These are phyloP conservation scores for Casuarina equisetifolia DNA, from an alignment of 306 rosid species.

Conservation along the genomic window DNA sequence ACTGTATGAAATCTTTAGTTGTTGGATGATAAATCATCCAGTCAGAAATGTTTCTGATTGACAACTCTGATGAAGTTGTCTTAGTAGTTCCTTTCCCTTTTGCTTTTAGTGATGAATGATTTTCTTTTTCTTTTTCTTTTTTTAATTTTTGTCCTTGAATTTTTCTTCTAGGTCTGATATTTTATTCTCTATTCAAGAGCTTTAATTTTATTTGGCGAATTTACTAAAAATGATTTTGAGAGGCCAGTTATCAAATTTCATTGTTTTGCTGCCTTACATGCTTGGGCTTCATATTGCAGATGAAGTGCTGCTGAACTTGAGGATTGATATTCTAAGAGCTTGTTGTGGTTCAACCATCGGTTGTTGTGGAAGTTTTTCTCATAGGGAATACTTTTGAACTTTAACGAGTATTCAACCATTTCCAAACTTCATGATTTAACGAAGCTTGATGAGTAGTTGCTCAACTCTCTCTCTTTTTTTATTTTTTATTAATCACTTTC, in stretches of 20 bases:
- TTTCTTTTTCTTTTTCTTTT: neutral
- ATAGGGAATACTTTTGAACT: conserved; percentile 18
- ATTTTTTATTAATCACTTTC: neutral
- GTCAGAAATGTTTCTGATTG: neutral
- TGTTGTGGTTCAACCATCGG: conserved; percentile 17
- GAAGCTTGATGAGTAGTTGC: conserved; percentile 14
- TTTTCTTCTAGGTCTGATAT: neutral
- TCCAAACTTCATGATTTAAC: neutral
- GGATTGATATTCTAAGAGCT: conserved; percentile 31
- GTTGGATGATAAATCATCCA: neutral
- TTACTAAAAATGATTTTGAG: neutral
- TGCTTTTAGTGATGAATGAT: neutral
- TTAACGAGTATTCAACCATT: conserved; percentile 7
- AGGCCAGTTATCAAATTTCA: conserved; percentile 3
- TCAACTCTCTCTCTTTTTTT: neutral
- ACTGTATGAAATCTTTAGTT: neutral
- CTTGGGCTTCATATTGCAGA: conserved; percentile 37
- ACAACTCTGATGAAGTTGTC: neutral
- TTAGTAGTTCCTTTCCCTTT: neutral
- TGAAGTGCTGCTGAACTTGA: conserved; percentile 35
- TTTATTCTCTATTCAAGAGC: neutral
- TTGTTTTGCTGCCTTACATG: conserved; percentile 27
- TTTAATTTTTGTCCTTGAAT: neutral
- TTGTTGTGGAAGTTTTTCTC: conserved; percentile 15
- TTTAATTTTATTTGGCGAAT: neutral